Conservation (phyloP, 2,329 filamentous ascomycete genomes). For the Capronia epimyces region DNA sequence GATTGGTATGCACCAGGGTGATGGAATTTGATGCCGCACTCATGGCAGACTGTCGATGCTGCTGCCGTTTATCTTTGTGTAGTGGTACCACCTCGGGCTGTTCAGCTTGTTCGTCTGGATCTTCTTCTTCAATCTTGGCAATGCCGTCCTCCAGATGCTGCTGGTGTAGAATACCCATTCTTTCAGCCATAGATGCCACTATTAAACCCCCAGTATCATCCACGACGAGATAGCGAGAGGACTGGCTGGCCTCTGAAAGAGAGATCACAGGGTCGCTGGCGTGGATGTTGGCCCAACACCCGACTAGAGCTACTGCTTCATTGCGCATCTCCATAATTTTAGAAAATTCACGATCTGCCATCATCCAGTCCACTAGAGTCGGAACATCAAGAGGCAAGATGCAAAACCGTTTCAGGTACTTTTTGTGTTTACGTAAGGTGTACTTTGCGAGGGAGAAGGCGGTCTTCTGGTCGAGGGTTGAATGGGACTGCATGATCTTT, state of each 20-base stretch:
- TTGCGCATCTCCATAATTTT: slow-evolving; percentile 82
- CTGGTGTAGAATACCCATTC: slow-evolving; percentile 73
- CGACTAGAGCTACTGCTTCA: slow-evolving; percentile 73
- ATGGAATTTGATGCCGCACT: slow-evolving; percentile 68
- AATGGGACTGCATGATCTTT: slow-evolving; percentile 86
- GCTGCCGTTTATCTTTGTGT: slow-evolving; percentile 30
- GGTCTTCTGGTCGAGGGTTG: slow-evolving; percentile 88
- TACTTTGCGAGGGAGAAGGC: slow-evolving; percentile 92
- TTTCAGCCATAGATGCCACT: slow-evolving; percentile 77
- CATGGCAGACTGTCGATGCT: slow-evolving; percentile 27
- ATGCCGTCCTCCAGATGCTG: slow-evolving; percentile 26
- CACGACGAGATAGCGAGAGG: slow-evolving; percentile 66
- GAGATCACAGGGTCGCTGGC: slow-evolving; percentile 46
- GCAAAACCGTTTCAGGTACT: slow-evolving; percentile 84
- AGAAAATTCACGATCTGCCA: slow-evolving; percentile 71
- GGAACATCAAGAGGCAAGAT: slow-evolving; percentile 77
- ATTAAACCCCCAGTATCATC: slow-evolving; percentile 83
- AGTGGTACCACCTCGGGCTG: slow-evolving; percentile 18
- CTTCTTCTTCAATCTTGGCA: slow-evolving; percentile 15
- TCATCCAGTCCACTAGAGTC: slow-evolving; percentile 67
- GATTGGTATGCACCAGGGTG: slow-evolving; percentile 73
- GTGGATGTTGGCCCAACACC: slow-evolving; percentile 84
- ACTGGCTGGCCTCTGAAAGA: slow-evolving; percentile 17
- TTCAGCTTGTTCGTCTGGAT: slow-evolving; percentile 11
- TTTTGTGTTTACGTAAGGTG: slow-evolving; percentile 86